Evolutionary conservation across 371 early-diverging fungal species (phyloP), one percentile per base, ranked within the genome.

Genomic region (Saksenaea oblongispora): DNA sequence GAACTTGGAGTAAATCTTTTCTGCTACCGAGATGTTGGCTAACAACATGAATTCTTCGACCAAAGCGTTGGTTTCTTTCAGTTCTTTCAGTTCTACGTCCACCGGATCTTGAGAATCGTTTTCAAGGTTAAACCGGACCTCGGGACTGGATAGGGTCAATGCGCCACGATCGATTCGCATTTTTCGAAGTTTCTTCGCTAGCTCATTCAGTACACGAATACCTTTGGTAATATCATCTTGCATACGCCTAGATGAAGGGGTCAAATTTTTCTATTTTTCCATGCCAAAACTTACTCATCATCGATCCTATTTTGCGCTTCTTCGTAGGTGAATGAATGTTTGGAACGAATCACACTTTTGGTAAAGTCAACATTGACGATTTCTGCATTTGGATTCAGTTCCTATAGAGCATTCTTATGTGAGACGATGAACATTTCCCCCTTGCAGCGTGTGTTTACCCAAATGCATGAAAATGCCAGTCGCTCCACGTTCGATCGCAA

Each of bases 21-120:
- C 86, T 3, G 99, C 99, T 0, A 99, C 99, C 37, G 91, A 89
- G 63, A 98, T 97, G 77, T 99, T 99, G 53, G 99, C 99, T 22
- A 99, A 85, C 69, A 99, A 87, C 99, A 99, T 99, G 79, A 99
- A 98, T 77, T 99, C 99, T 72, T 99, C 99, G 26, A 99, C 95
- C 35, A 99, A 81, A 0, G 91, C 89, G 76, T 99, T 97, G 18
- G 98, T 95, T 62, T 97, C 97, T 76, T 96, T 92, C 37, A 94
- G 77, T 65, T 93, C 93, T 79, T 96, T 93, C 87, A 93, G 76
- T 70, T 94, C 93, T 5, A 84, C 81, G 72, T 94, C 94, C 5
- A 93, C 91, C 0, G 95, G 95, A 66, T 95, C 94, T 74, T 94
- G 93, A 0, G 91, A 87, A 62, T 95, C 96, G 61, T 89, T 87